Conservation (phyloP, 2,329 filamentous ascomycete species). For the Colletotrichum sp. region DNA sequence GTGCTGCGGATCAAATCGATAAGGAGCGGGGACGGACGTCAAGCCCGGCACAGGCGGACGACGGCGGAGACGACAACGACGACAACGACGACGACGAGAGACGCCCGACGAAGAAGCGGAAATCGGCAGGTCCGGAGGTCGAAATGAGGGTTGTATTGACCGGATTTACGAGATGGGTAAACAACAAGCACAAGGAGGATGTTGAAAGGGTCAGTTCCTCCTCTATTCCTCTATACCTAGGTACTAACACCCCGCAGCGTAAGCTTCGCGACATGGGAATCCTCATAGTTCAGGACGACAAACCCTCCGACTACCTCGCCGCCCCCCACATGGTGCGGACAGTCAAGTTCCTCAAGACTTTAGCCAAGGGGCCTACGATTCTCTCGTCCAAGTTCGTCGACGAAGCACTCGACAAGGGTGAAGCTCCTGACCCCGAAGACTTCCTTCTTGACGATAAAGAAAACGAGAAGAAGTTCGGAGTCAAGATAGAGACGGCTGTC, state of each 20-base stretch:
- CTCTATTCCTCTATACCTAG: constrained; percentile 1
- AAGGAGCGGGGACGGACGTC: constrained; percentile 33
- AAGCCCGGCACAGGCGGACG: constrained; percentile 13
- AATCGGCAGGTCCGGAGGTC: constrained; percentile 67
- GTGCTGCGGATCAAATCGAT: constrained; percentile 63
- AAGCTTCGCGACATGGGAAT: constrained; percentile 86
- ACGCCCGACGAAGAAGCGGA: constrained; percentile 65
- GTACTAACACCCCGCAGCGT: constrained; percentile 55
- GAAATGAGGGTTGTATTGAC: constrained; percentile 81
- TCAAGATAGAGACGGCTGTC: constrained; percentile 72
- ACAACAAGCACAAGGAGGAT: constrained; percentile 74
- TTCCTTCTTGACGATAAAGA: constrained; percentile 74
- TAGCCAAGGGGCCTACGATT: constrained; percentile 80
- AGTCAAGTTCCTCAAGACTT: constrained; percentile 87
- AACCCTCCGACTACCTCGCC: constrained; percentile 82
- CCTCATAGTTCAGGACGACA: constrained; percentile 75
- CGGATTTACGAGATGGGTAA: constrained; percentile 82
- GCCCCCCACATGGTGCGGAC: constrained; percentile 88
- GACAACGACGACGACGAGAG: constrained; percentile 52
- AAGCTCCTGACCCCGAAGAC: constrained; percentile 66
- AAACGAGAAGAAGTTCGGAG: constrained; percentile 72
- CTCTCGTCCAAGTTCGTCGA: constrained; percentile 82
- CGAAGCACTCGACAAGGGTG: constrained; percentile 71
- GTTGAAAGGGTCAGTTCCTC: constrained; percentile 71
- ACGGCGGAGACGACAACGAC: constrained; percentile 41